Evolutionary conservation across 345 rosid species (phyloP).

Genomic region (Barbarea vulgaris): DNA sequence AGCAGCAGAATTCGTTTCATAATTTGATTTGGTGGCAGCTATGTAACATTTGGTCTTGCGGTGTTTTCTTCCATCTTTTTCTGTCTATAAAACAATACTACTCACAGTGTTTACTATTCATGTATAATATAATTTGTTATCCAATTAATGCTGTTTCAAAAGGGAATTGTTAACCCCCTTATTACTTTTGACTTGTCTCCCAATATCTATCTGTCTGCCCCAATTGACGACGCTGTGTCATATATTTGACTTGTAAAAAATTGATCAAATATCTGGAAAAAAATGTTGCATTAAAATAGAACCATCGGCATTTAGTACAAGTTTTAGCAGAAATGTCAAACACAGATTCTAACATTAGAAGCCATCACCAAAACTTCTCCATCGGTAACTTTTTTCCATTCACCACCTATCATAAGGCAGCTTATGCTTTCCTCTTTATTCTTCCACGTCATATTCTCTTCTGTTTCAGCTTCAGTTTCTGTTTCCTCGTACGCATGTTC

Average conservation of each 20-base stretch:
- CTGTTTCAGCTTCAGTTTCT: slow-evolving; percentile 38
- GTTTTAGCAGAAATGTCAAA: slow-evolving; percentile 23
- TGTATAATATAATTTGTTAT: slow-evolving; percentile 36
- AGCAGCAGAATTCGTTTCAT: slow-evolving; percentile 17
- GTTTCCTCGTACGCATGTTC: slow-evolving; percentile 33
- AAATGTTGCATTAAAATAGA: neutral
- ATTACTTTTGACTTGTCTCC: neutral
- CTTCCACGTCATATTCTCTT: slow-evolving; percentile 28
- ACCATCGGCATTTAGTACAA: neutral
- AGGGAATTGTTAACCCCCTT: neutral
- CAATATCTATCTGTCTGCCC: neutral
- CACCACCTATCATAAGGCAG: slow-evolving; percentile 53
- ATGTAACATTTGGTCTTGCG: slow-evolving; percentile 34
- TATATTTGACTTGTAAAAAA: neutral
- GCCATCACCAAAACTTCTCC: slow-evolving; percentile 49
- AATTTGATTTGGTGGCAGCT: slow-evolving; percentile 30
- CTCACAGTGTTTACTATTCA: slow-evolving; percentile 11
- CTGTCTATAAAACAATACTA: slow-evolving; percentile 29
- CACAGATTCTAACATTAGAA: slow-evolving; percentile 50
- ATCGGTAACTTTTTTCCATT: slow-evolving; percentile 54
- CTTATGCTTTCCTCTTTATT: slow-evolving; percentile 39
- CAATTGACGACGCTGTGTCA: neutral
- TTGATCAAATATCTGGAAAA: neutral
- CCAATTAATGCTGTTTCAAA: neutral
- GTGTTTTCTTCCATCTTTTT: slow-evolving; percentile 15